A percentile compares a stretch with the other conserved stretches of the same genome.
phyloP scores from a whole-genome alignment of 805 yeast genomes.

The Alloascoidea africana region DNA sequence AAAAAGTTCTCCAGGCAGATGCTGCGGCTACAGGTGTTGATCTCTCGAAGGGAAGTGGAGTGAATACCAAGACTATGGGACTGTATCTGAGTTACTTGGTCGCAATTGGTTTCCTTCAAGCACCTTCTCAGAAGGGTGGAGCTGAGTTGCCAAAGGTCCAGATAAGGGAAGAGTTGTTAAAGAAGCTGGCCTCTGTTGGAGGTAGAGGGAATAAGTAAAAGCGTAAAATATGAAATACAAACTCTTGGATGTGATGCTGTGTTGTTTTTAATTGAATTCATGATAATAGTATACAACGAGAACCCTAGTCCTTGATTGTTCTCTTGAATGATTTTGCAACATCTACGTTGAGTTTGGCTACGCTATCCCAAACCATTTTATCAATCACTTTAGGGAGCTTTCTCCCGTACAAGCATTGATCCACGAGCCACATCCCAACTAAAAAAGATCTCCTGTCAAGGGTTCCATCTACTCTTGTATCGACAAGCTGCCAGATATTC shows the following conservation, averaged over 20 bases:
- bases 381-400: conserved; percentile 65
- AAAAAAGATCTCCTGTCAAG: conserved; percentile 69
- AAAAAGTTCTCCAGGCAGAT: conserved; percentile 49
- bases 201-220: conserved; percentile 17
- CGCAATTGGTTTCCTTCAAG: conserved; percentile 65
- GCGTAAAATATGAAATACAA: background rate
- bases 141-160: conserved; percentile 36
- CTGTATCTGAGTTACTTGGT: conserved; percentile 68
- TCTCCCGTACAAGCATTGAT: conserved; percentile 88
- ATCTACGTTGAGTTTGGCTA: conserved; percentile 26
- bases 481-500: conserved; percentile 62
- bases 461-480: conserved; percentile 51
- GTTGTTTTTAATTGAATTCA: too few species aligned
- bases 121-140: conserved; percentile 31
- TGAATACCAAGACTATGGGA: conserved; percentile 51
- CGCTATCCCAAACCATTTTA: conserved; percentile 69
- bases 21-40: conserved; percentile 50
- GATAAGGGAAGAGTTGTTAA: conserved; percentile 25
- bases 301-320: too few species aligned
- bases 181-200: conserved; percentile 19
- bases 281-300: too few species aligned
- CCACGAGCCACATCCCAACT: conserved; percentile 97
- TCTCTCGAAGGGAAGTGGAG: conserved; percentile 57
- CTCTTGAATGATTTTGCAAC: too few species aligned
- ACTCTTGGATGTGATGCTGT: too few species aligned